Percentiles rank a stretch among this genome's conserved stretches.
Conservation (phyloP, 2,329 filamentous ascomycete genomes). For the Pseudopyrenochaeta lycopersici region DNA sequence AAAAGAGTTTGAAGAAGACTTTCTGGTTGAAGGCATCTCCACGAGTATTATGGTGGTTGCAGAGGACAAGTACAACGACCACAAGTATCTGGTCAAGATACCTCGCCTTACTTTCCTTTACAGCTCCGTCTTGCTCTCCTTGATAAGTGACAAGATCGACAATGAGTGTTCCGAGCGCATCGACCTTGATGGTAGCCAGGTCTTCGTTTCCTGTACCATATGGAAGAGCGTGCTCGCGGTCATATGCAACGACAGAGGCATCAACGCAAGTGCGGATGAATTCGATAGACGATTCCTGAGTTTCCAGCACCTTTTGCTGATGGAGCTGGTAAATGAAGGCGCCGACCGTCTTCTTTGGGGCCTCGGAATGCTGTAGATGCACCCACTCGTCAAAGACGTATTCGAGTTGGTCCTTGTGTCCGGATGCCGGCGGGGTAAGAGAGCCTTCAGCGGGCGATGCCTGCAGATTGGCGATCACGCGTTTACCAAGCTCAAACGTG, state of each 20-base stretch:
- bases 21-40: slow-evolving; percentile 86
- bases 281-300: slow-evolving; percentile 76
- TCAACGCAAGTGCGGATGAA: slow-evolving; percentile 88
- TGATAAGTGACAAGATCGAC: slow-evolving; percentile 78
- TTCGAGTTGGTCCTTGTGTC: slow-evolving; percentile 83
- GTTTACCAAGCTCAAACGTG: slow-evolving; percentile 69
- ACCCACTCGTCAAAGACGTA: slow-evolving; percentile 98
- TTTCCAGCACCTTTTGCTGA: slow-evolving; percentile 74
- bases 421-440: slow-evolving; percentile 64
- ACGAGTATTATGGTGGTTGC: slow-evolving; percentile 82
- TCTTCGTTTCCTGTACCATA: slow-evolving; percentile 66
- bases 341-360: slow-evolving; percentile 74
- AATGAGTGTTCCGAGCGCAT: slow-evolving; percentile 84
- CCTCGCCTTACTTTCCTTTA: slow-evolving; percentile 69
- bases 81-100: slow-evolving; percentile 82
- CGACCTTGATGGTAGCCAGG: slow-evolving; percentile 71
- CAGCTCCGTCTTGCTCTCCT: slow-evolving; percentile 65
- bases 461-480: slow-evolving; percentile 74
- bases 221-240: slow-evolving; percentile 70
- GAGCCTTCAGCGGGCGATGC: slow-evolving; percentile 63
- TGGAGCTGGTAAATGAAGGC: slow-evolving; percentile 89
- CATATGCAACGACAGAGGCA: slow-evolving; percentile 78
- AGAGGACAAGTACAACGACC: slow-evolving; percentile 81
- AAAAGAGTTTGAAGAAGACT: slow-evolving; percentile 91
- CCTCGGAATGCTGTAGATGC: slow-evolving; percentile 78